A percentile compares a stretch with the other conserved stretches of the same genome.
Evolutionary conservation across 345 rosid species (phyloP).

Genomic region (Trapa incisa): DNA sequence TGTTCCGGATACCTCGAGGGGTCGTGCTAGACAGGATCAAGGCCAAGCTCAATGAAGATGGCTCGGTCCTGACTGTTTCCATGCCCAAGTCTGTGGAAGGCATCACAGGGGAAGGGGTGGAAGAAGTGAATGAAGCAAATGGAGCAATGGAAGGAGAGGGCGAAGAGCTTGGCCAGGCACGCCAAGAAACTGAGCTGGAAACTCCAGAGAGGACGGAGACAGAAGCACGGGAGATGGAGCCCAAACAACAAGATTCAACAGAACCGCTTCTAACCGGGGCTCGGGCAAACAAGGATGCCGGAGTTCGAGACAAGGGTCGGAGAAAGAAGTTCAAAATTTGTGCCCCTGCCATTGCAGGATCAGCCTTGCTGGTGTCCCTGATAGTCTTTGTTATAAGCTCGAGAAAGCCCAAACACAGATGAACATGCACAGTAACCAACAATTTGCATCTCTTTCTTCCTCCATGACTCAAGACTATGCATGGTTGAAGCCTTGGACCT

Average conservation of each 20-base stretch:
- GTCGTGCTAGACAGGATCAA: conserved; percentile 47
- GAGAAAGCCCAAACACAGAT: conserved; percentile 35
- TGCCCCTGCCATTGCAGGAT: conserved; percentile 39
- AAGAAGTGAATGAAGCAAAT: conserved; percentile 31
- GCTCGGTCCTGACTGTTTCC: conserved; percentile 33
- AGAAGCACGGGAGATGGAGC: background rate
- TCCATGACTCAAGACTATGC: too few relatives aligned
- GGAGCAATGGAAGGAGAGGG: background rate
- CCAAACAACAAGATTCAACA: background rate
- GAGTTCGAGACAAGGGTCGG: conserved; percentile 1
- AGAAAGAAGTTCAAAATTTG: conserved; percentile 15
- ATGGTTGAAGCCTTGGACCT: too few relatives aligned
- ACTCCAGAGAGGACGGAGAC: too few relatives aligned
- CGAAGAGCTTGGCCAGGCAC: background rate
- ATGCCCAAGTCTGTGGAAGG: conserved; percentile 65
- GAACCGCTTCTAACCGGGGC: background rate
- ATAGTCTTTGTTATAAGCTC: conserved; percentile 35
- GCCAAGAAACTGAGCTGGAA: background rate
- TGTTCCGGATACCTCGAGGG: conserved; percentile 45
- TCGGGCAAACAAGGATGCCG: background rate
- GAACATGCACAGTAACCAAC: background rate
- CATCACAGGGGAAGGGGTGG: conserved; percentile 32
- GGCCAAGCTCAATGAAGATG: conserved; percentile 51
- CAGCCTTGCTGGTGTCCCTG: conserved; percentile 42
- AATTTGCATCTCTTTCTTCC: too few relatives aligned